These are phyloP conservation scores for Dendrocalamus latiflorus DNA, from an alignment of 202 grass and related monocot species.

Conservation along the genomic window DNA sequence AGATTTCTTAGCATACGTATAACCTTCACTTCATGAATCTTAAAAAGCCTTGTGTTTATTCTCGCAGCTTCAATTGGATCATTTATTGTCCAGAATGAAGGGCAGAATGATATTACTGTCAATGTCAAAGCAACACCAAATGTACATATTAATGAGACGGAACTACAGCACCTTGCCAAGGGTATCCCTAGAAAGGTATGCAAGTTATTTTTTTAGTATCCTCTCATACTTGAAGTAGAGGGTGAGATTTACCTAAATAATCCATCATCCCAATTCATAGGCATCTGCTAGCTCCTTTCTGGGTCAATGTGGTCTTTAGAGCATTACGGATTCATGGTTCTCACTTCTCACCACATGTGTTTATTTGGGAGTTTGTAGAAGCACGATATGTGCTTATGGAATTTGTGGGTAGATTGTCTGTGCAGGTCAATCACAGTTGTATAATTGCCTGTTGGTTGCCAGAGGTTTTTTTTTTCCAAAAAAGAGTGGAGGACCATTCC, in stretches of 20 bases:
- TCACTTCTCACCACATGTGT: not conserved
- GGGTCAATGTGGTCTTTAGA: not conserved
- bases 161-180: conserved; percentile 1
- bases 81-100: conserved; percentile 52
- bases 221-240: not conserved
- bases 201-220: not conserved
- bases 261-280: not conserved
- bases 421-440: not conserved
- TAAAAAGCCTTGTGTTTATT: conserved; percentile 19
- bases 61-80: conserved; percentile 43
- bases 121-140: conserved; percentile 29
- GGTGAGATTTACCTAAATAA: not conserved
- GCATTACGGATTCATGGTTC: not conserved
- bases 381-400: not conserved
- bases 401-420: not conserved
- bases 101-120: conserved; percentile 36
- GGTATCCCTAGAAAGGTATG: conserved; percentile 25
- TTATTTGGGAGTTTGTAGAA: not conserved
- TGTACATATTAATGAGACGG: conserved; percentile 16
- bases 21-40: not conserved
- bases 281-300: not conserved
- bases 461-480: not conserved
- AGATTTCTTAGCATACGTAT: not conserved
- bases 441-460: not conserved
- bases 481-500: not conserved